Evolutionary conservation across 331 rosid genomes (phyloP), one percentile per base, ranked within the genome.

Genomic region (Telfairia occidentalis): DNA sequence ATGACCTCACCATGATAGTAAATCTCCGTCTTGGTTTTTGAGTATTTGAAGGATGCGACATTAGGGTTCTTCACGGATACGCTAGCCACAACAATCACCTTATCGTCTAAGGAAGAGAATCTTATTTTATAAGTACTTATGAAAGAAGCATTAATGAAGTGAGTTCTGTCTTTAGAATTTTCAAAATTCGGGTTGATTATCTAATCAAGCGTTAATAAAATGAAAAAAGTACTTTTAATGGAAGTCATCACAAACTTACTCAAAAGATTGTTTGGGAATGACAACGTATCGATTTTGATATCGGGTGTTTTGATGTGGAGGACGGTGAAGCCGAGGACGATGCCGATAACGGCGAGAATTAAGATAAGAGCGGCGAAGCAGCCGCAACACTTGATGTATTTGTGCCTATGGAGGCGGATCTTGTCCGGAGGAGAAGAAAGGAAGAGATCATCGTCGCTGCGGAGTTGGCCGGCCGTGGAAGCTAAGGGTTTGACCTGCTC

Each of bases 31-130:
- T 80, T 73, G 29, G 86, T 35, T 54, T 76, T 76, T 0, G 30
- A 58, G 57, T 65, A 86, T 58, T 58, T 76, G 59, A 75, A 84
- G 48, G 88, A 78, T 2, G 80, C 90, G 10, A 9, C 73, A 82
- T 86, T 86, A 4, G 90, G 88, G 58, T 86, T 86, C 5, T 78
- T 52, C 63, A 86, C 80, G 4, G 78, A 82, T 18, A 86, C 75
- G 12, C 69, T 73, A 1, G 82, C 88, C 26, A 78, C 13, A 7
- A 84, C 24, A 2, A 82, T 79, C 30, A 80, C 5, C 18, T 76
- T 57, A 42, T 11, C 24, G 2, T 4, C 54, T 28, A 24, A 21
- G 2, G 11, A 3, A 12, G 32, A n/a, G n/a, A n/a, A n/a, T n/a
- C n/a, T n/a, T n/a, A n/a, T n/a, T n/a, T n/a, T n/a, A n/a, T n/a